A percentile compares a stretch with the other conserved stretches of the same genome.
Evolutionary conservation across 2,329 filamentous ascomycete genomes (phyloP).

Genomic region (Botrytis elliptica): DNA sequence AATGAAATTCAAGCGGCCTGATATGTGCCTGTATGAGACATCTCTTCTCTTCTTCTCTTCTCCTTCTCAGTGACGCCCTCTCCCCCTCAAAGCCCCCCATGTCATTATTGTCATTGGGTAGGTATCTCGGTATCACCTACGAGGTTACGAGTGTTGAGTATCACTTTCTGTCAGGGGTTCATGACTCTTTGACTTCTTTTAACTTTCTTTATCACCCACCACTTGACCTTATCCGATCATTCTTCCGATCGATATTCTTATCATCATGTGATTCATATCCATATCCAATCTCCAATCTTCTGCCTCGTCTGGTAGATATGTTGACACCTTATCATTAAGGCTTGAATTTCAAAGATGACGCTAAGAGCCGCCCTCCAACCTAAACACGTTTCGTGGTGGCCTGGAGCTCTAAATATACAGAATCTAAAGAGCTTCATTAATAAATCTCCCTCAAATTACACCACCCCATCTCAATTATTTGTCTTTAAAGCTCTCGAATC

Average conservation of each 20-base stretch:
- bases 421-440: conserved; percentile 30
- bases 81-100: neutral
- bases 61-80: neutral
- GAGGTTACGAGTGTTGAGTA: neutral
- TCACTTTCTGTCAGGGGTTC: conserved; percentile 1
- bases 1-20: neutral
- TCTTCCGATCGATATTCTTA: neutral
- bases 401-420: conserved; percentile 33
- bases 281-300: no score
- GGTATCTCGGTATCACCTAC: neutral
- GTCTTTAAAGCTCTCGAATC: conserved; percentile 19
- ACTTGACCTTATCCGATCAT: neutral
- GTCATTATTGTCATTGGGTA: neutral
- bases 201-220: neutral
- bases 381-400: conserved; percentile 38
- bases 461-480: conserved; percentile 23
- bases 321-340: neutral
- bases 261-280: neutral
- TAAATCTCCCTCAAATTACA: conserved; percentile 22
- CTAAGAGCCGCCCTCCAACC: conserved; percentile 22
- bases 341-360: neutral
- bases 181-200: neutral
- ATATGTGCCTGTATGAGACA: neutral
- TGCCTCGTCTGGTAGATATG: neutral
- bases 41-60: neutral